Conservation (phyloP, 495 filamentous ascomycete species). For the Evernia prunastri region DNA sequence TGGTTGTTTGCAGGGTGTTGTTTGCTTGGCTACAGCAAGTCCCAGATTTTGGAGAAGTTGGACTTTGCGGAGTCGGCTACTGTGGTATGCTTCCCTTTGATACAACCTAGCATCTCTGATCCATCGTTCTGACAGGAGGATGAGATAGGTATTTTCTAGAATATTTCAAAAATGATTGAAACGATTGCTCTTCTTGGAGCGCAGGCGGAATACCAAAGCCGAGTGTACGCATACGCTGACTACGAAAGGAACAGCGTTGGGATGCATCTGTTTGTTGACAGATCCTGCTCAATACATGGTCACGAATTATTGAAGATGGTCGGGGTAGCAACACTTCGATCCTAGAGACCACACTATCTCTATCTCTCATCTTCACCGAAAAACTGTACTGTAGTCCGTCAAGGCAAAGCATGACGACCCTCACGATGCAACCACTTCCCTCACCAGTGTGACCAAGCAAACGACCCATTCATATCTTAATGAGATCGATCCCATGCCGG, state of each 20-base stretch:
- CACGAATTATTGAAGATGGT: not conserved
- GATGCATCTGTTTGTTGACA: not conserved
- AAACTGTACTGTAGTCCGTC: not conserved
- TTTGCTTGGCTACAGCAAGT: not conserved
- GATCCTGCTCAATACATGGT: not conserved
- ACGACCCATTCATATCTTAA: not conserved
- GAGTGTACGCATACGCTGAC: not conserved
- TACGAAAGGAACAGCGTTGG: not conserved
- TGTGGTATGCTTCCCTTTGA: not conserved
- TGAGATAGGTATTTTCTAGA: not conserved
- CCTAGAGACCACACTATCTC: not conserved
- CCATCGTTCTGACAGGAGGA: not conserved
- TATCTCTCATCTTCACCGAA: not conserved
- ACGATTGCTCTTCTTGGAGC: not conserved
- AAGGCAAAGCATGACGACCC: not conserved
- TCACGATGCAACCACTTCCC: not conserved
- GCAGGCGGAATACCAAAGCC: not conserved
- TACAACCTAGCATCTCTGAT: not conserved
- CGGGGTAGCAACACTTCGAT: not conserved
- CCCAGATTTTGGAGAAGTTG: not conserved
- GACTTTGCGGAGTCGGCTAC: not conserved
- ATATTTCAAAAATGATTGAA: not conserved
- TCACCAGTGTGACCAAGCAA: not conserved
- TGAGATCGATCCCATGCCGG: not conserved
- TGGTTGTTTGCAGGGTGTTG: constrained; percentile 8